These are phyloP conservation scores for Amoebophrya sp. DNA, from an alignment of 169 alveolate genomes.

Conservation along the genomic window DNA sequence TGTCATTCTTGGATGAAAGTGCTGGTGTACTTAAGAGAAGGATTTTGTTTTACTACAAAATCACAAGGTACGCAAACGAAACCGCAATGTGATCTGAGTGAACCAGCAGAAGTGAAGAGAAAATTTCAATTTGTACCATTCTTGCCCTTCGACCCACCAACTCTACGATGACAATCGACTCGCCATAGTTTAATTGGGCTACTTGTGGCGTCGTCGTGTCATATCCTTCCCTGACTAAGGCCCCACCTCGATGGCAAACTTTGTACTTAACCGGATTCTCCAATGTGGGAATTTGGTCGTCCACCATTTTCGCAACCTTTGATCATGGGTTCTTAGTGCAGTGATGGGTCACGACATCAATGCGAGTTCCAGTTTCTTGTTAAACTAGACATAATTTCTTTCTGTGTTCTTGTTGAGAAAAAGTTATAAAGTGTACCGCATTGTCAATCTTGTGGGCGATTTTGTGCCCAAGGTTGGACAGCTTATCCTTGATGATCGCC, in stretches of 20 bases:
- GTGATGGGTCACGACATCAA: no score
- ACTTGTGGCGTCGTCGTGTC: neutral
- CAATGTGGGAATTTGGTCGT: neutral
- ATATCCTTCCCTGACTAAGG: neutral
- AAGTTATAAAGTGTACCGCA: no score
- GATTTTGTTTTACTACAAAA: no score
- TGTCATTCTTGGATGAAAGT: no score
- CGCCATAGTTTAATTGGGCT: neutral
- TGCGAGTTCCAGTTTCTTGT: no score
- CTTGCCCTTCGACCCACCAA: neutral
- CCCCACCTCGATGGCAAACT: neutral
- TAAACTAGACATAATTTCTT: no score
- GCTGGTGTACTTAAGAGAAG: no score
- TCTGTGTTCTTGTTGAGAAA: no score
- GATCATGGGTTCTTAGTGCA: neutral
- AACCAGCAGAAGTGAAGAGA: no score
- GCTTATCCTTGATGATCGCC: conserved; percentile 5
- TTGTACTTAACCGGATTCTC: conserved; percentile 15
- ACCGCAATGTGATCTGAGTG: no score
- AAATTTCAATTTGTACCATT: neutral
- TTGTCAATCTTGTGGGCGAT: conserved; percentile 17
- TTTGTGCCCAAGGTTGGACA: conserved; percentile 6
- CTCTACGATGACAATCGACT: neutral
- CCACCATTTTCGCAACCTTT: neutral
- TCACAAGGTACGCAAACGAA: no score